Base-by-base conservation (phyloP, 192 early-diverging fungal species). In the Gigaspora rosea region DNA sequence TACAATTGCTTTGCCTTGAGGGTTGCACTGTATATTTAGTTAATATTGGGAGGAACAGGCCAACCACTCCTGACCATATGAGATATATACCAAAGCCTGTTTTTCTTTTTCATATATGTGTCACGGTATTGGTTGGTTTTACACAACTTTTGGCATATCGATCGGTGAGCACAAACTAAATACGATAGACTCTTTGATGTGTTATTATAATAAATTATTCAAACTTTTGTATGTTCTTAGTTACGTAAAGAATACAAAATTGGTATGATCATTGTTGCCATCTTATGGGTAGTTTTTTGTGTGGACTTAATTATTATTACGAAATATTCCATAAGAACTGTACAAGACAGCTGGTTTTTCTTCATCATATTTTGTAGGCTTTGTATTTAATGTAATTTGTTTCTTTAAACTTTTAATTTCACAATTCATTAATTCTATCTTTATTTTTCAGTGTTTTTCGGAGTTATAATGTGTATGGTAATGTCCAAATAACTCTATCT, bases 1-100 rank as follows among this genome's bases (percentile, higher is more conserved):
- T 94, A 65, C 63, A 93, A 2, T 86, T 87, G 16, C 93, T 93
- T 72, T 86, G 87, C 13, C 83, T 92, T 32, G 92, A 94, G 69
- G 90, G 85, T 70, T 78, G 91, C 22, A 79, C 88, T 11, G 80
- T 92, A 11, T 87, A 90, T 46, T 41, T 32, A 41, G 35, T 41
- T 9, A n/a, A 72, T 33, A 72, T 18, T 35, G 54, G 27, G 7
- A 36, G 16, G 54, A 12, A 46, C 18, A 35, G n/a, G 8, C 35
- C 35, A 11, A 35, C 18, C 18, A 57, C 8, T 15, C 22, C 22
- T 52, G n/a, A 12, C 18, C 33, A 59, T 32, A 57, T 35, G 7
- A 41, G 41, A 41, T 41, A 41, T 41, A 41, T 41, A 41, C 27
- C 50, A 20, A 36, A 7, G 11, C 22, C 5, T 9, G 0, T 52